Evolutionary conservation across 108 stramenopile species (phyloP).

Genomic region (Skeletonema tropicum): DNA sequence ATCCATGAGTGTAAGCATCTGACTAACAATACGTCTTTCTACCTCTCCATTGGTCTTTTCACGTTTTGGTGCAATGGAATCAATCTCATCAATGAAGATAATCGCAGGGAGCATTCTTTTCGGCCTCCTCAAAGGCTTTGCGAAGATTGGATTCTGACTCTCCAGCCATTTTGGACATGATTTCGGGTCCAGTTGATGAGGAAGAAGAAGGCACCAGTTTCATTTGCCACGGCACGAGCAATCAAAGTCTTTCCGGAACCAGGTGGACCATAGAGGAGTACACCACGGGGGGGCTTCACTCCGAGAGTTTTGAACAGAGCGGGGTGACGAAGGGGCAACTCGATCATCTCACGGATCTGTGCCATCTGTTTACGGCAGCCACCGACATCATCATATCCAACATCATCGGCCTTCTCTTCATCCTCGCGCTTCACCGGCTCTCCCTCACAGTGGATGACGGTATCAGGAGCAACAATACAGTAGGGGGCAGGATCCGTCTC

Average conservation of each 20-base stretch:
- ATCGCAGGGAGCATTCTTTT: conserved; percentile 94
- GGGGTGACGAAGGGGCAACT: conserved; percentile 98
- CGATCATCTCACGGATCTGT: conserved; percentile 99
- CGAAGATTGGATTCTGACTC: conserved; percentile 95
- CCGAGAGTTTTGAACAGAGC: conserved; percentile 99
- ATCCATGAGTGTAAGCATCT: conserved; percentile 98
- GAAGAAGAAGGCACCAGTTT: conserved; percentile 97
- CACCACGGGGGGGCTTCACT: conserved; percentile 99
- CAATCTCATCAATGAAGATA: conserved; percentile 98
- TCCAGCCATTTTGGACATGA: conserved; percentile 99
- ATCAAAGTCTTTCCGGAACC: conserved; percentile 99
- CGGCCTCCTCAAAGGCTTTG: conserved; percentile 95
- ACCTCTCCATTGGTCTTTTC: conserved; percentile 99
- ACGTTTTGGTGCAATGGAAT: conserved; percentile 97
- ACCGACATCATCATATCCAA: conserved; percentile 99
- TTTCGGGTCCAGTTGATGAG: conserved; percentile 95
- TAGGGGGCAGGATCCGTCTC: conserved; percentile 97
- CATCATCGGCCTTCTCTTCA: conserved; percentile 97
- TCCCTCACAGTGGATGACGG: conserved; percentile 99
- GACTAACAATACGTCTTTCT: conserved; percentile 98
- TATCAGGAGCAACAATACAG: conserved; percentile 99
- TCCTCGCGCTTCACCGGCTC: conserved; percentile 99
- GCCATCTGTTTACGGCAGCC: conserved; percentile 98
- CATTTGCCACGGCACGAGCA: conserved; percentile 99
- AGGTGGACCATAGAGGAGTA: conserved; percentile 99